Conservation (phyloP, 179 eudicot species). For the Beta lomatogona region DNA sequence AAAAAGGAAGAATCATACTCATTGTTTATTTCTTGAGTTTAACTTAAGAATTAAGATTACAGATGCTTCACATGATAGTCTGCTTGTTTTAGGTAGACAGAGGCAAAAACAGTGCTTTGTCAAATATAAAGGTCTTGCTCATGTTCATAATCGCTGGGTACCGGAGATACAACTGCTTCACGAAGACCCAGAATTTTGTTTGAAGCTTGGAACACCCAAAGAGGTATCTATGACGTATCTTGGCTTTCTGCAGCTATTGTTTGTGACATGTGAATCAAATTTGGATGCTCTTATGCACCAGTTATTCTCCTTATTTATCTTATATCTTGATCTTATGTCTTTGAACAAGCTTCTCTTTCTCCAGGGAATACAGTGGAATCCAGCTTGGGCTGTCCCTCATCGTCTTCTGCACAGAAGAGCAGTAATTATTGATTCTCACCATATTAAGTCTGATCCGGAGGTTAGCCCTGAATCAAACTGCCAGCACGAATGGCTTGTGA, state of each 20-base stretch:
- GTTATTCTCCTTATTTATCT: not conserved
- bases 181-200: conserved; percentile 54
- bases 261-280: conserved; percentile 5
- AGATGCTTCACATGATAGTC: conserved; percentile 14
- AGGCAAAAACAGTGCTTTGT: conserved; percentile 66
- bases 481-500: conserved; percentile 75
- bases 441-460: conserved; percentile 29
- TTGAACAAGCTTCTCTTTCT: conserved; percentile 23
- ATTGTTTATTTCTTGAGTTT: not conserved
- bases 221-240: conserved; percentile 38
- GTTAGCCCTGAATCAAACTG: conserved; percentile 31
- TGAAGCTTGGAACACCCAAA: conserved; percentile 34
- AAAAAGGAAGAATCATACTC: not conserved
- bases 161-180: conserved; percentile 54
- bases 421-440: conserved; percentile 29
- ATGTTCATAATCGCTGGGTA: conserved; percentile 74
- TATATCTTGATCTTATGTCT: not conserved
- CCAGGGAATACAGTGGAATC: conserved; percentile 58
- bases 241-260: not conserved
- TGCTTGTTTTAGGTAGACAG: conserved; percentile 41
- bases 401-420: conserved; percentile 65
- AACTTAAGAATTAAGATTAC: not conserved
- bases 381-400: conserved; percentile 71
- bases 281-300: not conserved
- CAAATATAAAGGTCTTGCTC: conserved; percentile 86